Conservation (phyloP, 345 rosid species). For the Syzygium grande region DNA sequence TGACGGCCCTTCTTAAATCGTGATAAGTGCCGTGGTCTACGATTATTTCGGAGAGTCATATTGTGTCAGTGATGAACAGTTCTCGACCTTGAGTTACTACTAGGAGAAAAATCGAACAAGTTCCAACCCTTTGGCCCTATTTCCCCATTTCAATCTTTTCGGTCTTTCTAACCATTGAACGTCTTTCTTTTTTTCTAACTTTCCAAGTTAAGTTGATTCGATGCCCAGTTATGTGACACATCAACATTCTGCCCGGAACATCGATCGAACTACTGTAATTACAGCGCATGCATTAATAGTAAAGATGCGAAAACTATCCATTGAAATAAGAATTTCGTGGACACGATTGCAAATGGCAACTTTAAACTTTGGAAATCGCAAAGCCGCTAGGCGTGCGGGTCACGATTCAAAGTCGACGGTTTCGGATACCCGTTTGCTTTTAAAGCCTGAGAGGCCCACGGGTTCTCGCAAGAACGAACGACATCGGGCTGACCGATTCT, state of each 20-base stretch:
- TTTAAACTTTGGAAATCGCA: too few species aligned
- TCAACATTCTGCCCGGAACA: too few species aligned
- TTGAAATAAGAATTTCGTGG: too few species aligned
- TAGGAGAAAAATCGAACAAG: not conserved
- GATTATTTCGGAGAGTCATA: rapidly evolving
- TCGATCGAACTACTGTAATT: too few species aligned
- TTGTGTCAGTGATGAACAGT: rapidly evolving
- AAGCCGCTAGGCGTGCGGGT: not conserved
- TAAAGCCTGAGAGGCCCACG: not conserved
- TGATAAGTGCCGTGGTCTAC: rapidly evolving
- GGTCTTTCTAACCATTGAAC: rapidly evolving
- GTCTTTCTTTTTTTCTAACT: not conserved
- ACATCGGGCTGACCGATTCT: too few species aligned
- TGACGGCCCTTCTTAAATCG: rapidly evolving
- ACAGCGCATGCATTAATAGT: too few species aligned
- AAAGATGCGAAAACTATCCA: too few species aligned
- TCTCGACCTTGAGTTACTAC: rapidly evolving
- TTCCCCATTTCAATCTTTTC: not conserved
- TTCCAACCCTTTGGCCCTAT: rapidly evolving
- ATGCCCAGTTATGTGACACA: rapidly evolving
- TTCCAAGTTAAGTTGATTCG: not conserved
- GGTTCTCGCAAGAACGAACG: too few species aligned
- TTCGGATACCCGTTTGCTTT: not conserved
- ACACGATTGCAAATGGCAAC: too few species aligned
- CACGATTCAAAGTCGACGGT: not conserved